Evolutionary conservation across 805 yeast genomes (phyloP), one percentile per base, ranked within the genome.

Genomic region (Candida namnaoensis): DNA sequence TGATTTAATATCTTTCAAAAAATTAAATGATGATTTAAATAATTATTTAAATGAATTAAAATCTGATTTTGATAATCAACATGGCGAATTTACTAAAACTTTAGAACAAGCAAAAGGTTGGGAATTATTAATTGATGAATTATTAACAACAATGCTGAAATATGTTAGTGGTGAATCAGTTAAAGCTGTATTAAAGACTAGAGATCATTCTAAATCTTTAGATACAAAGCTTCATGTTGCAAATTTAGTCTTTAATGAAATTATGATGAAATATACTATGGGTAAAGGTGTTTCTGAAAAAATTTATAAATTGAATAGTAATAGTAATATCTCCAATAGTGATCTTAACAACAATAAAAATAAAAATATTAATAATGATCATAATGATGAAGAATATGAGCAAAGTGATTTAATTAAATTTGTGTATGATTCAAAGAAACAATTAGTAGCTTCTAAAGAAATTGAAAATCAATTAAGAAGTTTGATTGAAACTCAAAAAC

Each of bases 1-100:
- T 19, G 57, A 58, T 39, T 45, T 64, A 26, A 40, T 48, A 1
- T 26, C 53, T 4, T 49, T 54, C 0, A 54, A 56, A 38, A 39
- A 42, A 3, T 36, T 45, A 11, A 50, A 44, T 35, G 38, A 41
- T 13, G 44, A 60, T 32, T 50, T 63, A 48, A 55, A 49, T 7
- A 40, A 45, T 5, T 47, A 50, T 13, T 46, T 45, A 12, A 50
- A 52, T 15, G 53, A 52, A 5, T 40, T 59, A 11, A 57, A 47
- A 33, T 34, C 36, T 1, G 53, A 57, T 23, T 15, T 48, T 14
- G 28, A 34, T 5, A 36, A 30, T 11, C 32, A 34, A n/a, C n/a
- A 23, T 11, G 12, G 14, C 7, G 30, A 19, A 12, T 25, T 27
- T 4, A 23, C 25, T 24, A 30, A 13, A n/a, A 33, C 25, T n/a